Evolutionary conservation across 345 rosid genomes (phyloP), one percentile per base, ranked within the genome.

Genomic region (Punica granatum): DNA sequence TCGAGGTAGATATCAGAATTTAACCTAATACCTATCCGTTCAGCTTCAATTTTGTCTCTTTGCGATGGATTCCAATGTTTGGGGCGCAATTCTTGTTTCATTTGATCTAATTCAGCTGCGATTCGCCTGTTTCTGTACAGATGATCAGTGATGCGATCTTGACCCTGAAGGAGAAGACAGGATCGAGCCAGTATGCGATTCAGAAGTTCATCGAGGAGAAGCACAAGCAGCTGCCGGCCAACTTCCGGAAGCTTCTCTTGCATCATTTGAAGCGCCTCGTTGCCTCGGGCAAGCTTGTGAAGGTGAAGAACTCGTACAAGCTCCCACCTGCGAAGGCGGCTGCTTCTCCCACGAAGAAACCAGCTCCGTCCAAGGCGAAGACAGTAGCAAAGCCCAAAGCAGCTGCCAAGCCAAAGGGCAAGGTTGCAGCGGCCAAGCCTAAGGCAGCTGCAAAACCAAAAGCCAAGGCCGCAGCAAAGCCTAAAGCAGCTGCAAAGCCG

Each of bases 151-250:
- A 89, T 0, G 93, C 96, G 1, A 88, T 92, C 14, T 69, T 79
- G 35, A 78, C 85, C 8, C 60, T 92, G 82, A 89, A 92, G 73
- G 98, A 89, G 75, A 92, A 73, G 78, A 88, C 82, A 6, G 98
- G 98, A 61, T 92, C 98, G 37, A 92, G 98, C 64, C 98, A 92
- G 73, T 80, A 86, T 60, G 98, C 98, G 28, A 92, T 92, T 68
- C 76, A 88, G 48, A 89, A 90, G 68, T 88, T 88, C 80, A 77
- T 86, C 0, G 98, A 92, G 34, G 96, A 83, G 83, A 92, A 89
- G 75, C 86, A 92, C 2, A 88, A 88, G 71, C 71, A 80, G 2
- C 71, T 92, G 46, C 96, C 96, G 4, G 35, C 79, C 0, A 82
- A 69, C 46, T 88, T 89, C 63, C 82, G 78, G 85, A 92, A 89